phyloP scores from a whole-genome alignment of 768 basidiomycete species.

The Termitomyces sp. region DNA sequence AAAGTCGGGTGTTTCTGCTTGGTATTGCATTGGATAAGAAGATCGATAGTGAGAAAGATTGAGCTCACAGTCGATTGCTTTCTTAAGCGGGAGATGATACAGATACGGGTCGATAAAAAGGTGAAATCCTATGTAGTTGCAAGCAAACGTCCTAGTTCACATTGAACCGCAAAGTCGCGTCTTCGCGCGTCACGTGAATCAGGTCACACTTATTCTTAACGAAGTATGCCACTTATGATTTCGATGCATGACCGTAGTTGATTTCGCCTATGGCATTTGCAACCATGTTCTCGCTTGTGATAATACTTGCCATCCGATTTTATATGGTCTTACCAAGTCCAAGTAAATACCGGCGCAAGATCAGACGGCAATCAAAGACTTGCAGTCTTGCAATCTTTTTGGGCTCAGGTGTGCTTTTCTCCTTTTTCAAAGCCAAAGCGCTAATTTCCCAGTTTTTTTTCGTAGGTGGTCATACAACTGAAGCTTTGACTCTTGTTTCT shows the following conservation, averaged over 20 bases:
- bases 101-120: not conserved
- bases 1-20: not conserved
- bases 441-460: not conserved
- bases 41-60: not conserved
- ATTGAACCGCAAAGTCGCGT: not conserved
- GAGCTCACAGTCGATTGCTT: not conserved
- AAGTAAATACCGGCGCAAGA: not conserved
- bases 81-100: no score
- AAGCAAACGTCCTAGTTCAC: not conserved
- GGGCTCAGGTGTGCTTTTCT: slow-evolving; percentile 68
- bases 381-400: slow-evolving; percentile 76
- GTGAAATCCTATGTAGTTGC: not conserved
- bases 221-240: no score
- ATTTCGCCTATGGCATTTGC: not conserved
- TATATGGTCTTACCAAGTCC: slow-evolving; percentile 22
- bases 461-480: slow-evolving; percentile 90
- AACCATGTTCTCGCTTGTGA: not conserved
- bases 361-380: slow-evolving; percentile 11
- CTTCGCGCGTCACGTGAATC: not conserved
- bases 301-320: slow-evolving; percentile 18
- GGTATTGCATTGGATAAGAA: not conserved
- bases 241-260: no score
- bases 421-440: not conserved
- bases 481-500: slow-evolving; percentile 70
- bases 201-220: not conserved